phyloP scores from a whole-genome alignment of 106 monocot species.

The Hemerocallis citrina region DNA sequence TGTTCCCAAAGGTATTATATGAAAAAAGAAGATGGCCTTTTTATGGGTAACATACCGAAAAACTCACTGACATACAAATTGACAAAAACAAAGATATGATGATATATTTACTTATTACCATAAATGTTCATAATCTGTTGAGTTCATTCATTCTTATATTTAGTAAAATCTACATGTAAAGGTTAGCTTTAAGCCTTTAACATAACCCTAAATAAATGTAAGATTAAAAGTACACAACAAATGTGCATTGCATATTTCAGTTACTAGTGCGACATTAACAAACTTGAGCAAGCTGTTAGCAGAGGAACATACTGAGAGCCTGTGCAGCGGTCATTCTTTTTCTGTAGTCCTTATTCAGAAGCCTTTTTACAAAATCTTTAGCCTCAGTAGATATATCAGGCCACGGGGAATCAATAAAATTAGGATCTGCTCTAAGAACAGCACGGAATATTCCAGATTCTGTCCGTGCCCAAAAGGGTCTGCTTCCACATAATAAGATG shows the following conservation, averaged over 20 bases:
- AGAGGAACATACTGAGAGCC: conserved; percentile 78
- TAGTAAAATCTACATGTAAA: no score
- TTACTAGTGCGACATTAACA: neutral
- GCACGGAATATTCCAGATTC: conserved; percentile 87
- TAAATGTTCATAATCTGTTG: no score
- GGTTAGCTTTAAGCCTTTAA: no score
- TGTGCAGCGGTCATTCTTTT: conserved; percentile 98
- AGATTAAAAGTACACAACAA: neutral
- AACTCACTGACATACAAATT: no score
- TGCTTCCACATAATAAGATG: conserved; percentile 79
- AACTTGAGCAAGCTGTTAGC: neutral
- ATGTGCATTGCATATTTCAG: neutral
- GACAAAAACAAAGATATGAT: no score
- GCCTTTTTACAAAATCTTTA: conserved; percentile 81
- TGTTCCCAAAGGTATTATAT: no score
- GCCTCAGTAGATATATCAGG: conserved; percentile 61
- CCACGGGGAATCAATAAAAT: conserved; percentile 74
- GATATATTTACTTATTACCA: no score
- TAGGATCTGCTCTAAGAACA: conserved; percentile 72
- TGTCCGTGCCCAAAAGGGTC: conserved; percentile 85
- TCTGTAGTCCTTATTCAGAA: conserved; percentile 85
- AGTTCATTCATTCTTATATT: no score
- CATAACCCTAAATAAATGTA: no score
- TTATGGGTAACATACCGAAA: no score
- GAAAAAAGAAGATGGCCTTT: no score